Conservation (phyloP, 2,329 filamentous ascomycete genomes). For the Alternaria infectoria region DNA sequence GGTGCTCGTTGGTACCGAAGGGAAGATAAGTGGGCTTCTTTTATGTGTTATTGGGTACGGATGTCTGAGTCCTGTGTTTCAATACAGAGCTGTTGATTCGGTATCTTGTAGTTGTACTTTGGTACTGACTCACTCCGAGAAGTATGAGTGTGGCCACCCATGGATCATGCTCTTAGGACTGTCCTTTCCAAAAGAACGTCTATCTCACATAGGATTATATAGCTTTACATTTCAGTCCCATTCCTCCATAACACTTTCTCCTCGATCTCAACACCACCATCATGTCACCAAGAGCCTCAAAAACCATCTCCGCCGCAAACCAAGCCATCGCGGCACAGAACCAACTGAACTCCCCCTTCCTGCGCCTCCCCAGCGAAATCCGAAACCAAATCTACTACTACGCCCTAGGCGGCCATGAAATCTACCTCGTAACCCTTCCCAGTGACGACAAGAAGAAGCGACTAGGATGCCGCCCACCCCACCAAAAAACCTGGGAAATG, state of each 20-base stretch:
- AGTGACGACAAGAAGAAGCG: too few species aligned
- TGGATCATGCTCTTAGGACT: neutral
- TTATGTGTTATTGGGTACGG: neutral
- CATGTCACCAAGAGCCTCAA: neutral
- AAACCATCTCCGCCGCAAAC: neutral
- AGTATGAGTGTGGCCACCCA: neutral
- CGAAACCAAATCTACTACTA: neutral
- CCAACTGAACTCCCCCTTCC: neutral
- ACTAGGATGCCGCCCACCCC: neutral
- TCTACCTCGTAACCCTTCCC: neutral
- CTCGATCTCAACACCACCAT: neutral
- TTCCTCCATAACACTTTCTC: neutral
- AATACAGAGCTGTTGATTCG: neutral
- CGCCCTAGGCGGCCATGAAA: neutral
- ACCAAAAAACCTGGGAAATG: neutral
- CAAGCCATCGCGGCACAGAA: neutral
- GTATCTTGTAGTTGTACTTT: neutral
- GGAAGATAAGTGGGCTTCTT: neutral
- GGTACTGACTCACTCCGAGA: neutral
- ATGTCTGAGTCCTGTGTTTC: fast-evolving
- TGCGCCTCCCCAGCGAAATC: neutral
- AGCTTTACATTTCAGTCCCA: neutral
- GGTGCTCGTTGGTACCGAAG: neutral
- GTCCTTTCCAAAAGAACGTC: fast-evolving
- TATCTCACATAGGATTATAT: neutral